These are phyloP conservation scores for Panicum virgatum DNA, from an alignment of 202 grass and related monocot species.

Conservation along the genomic window DNA sequence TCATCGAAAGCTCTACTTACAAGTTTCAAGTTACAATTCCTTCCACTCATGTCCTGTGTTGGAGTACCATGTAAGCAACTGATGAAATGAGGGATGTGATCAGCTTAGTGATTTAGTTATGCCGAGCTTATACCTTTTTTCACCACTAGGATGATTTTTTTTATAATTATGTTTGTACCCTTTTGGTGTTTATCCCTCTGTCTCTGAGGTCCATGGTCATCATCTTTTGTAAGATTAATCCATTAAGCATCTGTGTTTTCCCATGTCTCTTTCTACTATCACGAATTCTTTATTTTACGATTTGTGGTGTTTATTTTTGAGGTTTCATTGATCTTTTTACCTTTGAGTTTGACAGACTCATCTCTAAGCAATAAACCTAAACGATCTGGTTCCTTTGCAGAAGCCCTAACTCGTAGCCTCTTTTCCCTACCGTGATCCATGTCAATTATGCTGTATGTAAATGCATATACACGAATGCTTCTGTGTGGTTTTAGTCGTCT, in stretches of 20 bases:
- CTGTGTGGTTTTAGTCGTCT: background rate
- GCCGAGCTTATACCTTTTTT: background rate
- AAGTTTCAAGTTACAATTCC: background rate
- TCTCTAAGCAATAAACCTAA: background rate
- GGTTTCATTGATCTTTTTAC: background rate
- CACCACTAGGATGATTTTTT: background rate
- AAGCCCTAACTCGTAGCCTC: background rate
- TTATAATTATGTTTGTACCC: background rate
- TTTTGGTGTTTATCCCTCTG: conserved; percentile 1
- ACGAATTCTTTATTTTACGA: background rate
- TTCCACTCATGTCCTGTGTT: background rate
- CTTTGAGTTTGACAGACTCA: background rate
- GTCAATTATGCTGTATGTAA: conserved; percentile 13
- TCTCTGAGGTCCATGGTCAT: background rate
- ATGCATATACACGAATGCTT: background rate
- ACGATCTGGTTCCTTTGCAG: conserved; percentile 2
- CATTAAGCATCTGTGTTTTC: conserved; percentile 19
- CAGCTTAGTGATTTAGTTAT: background rate
- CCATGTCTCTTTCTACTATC: background rate
- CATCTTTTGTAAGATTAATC: conserved; percentile 10
- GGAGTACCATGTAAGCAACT: background rate
- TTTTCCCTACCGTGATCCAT: conserved; percentile 3
- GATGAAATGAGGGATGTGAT: background rate
- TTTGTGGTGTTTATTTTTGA: background rate
- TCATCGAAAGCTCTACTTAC: conserved; percentile 7